Evolutionary conservation across 1,284 basidiomycete genomes (phyloP), one percentile per base, ranked within the genome.

Genomic region (Coniferiporia sulphurascens): DNA sequence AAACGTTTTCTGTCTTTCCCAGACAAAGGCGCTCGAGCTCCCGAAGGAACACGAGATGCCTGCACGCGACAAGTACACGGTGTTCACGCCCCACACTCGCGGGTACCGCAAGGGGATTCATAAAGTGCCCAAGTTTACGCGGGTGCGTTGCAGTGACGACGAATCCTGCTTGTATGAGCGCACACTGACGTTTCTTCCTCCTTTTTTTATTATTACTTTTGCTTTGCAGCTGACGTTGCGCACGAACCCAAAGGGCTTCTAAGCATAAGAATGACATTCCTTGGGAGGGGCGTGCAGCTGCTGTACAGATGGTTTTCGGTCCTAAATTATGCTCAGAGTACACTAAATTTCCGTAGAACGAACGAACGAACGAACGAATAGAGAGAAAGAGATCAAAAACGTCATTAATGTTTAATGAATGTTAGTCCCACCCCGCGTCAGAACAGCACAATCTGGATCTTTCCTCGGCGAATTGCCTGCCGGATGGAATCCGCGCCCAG

Each of bases 91-190:
- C 19, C 86, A 83, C 54, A 77, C 77, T 6, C 76, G 73, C 61
- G 88, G 89, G 4, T 99, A 95, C 75, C 79, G 96, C 52, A 99
- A 99, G 71, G 89, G 91, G 19, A 91, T 98, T 48, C 96, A 99
- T 76, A 97, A 97, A 72, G 91, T 97, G 34, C 94, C 93, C 19
- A 95, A 96, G 71, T 96, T 89, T 83, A 96, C 94, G 61, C 81
- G 91, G 72, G 93, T 95, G 68, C 64, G 89, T 78, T 10, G 10
- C 56, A 2, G n/a, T n/a, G 32, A 17, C 7, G 41, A 52, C 13
- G 44, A 35, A 21, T 19, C 8, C 51, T n/a, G n/a, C n/a, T 17
- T 48, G 21, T 27, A 17, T 62, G 5, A n/a, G 19, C 53, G 52
- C 58, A 48, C 45, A 36, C 66, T 56, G 54, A 48, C 62, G 65